Conservation (phyloP, 169 alveolate genomes). For the Plasmodium yoelii region DNA sequence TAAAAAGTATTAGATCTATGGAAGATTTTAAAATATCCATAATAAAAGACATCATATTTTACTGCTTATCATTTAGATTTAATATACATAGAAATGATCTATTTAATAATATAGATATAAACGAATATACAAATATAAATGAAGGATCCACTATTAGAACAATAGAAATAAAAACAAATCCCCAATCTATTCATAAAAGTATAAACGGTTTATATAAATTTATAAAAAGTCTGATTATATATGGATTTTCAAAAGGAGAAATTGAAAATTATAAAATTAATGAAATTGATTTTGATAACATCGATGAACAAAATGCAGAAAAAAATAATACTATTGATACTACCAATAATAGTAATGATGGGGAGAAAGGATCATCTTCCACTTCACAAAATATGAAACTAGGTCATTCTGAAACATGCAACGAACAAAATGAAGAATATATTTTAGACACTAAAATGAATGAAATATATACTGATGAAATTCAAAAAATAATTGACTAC, state of each 20-base stretch:
- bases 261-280: conserved; percentile 46
- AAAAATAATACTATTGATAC: background rate
- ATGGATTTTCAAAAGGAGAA: conserved; percentile 62
- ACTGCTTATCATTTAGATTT: conserved; percentile 78
- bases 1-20: conserved; percentile 42
- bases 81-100: conserved; percentile 76
- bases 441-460: conserved; percentile 53
- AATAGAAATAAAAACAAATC: conserved; percentile 59
- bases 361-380: background rate
- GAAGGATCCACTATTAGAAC: conserved; percentile 74
- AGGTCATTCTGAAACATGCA: conserved; percentile 12
- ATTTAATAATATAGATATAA: conserved; percentile 74
- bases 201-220: conserved; percentile 36
- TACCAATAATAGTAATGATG: background rate
- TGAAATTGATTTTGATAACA: conserved; percentile 40
- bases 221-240: conserved; percentile 34
- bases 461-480: conserved; percentile 71
- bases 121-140: conserved; percentile 80
- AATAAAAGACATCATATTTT: conserved; percentile 80
- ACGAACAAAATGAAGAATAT: conserved; percentile 37
- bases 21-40: conserved; percentile 77
- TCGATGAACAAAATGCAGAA: conserved; percentile 10
- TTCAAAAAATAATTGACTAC: conserved; percentile 70
- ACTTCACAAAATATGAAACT: conserved; percentile 51
- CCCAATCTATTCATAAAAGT: conserved; percentile 29